Evolutionary conservation across 495 filamentous ascomycete species (phyloP).

Genomic region (Chaetomium tenue): DNA sequence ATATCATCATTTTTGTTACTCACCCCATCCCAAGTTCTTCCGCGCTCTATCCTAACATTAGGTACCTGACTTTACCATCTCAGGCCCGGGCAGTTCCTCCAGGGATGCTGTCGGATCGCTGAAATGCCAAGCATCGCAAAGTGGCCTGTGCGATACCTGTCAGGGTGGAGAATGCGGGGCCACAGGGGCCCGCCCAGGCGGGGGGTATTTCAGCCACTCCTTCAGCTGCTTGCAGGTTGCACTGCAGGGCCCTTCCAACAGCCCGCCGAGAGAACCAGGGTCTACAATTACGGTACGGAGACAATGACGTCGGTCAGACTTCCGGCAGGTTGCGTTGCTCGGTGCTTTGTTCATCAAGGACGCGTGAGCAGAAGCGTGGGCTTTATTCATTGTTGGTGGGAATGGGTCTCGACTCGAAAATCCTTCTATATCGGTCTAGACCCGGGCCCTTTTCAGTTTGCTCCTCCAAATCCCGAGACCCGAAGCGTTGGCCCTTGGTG

Average conservation of each 20-base stretch:
- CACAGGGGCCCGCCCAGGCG: neutral
- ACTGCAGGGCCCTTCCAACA: slow-evolving; percentile 17
- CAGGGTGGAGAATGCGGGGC: neutral
- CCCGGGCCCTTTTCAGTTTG: neutral
- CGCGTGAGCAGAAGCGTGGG: slow-evolving; percentile 1
- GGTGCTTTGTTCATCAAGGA: neutral
- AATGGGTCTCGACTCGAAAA: neutral
- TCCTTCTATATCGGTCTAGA: neutral
- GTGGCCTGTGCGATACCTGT: slow-evolving; percentile 5
- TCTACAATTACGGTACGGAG: too few relatives aligned
- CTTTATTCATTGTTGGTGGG: slow-evolving; percentile 12
- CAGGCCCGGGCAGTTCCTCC: neutral
- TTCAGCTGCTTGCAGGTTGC: slow-evolving; percentile 19
- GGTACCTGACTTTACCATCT: neutral
- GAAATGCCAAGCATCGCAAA: neutral
- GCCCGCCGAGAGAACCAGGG: too few relatives aligned
- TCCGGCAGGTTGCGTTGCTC: neutral
- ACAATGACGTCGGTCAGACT: slow-evolving; percentile 25
- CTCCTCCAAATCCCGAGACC: slow-evolving; percentile 12
- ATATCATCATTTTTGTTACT: neutral
- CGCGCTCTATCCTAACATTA: too few relatives aligned
- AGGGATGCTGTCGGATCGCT: neutral
- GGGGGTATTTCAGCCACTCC: neutral
- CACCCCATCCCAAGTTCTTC: neutral
- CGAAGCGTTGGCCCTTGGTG: slow-evolving; percentile 9